A percentile compares a stretch with the other conserved stretches of the same genome.
Evolutionary conservation across 768 basidiomycete species (phyloP).

Genomic region (Psilocybe cyanescens): DNA sequence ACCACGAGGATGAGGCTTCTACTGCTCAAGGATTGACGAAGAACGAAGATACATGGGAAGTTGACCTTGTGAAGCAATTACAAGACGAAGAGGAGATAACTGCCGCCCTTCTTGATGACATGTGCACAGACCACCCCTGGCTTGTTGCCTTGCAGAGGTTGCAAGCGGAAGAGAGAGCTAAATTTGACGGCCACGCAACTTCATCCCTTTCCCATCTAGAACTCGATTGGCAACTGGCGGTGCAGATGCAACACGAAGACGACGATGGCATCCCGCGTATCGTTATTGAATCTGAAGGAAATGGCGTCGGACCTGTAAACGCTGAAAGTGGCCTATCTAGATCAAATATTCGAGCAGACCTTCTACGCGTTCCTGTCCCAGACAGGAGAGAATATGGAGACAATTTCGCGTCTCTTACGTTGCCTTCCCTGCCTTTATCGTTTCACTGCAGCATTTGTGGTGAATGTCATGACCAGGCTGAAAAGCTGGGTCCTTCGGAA

Average conservation of each 20-base stretch:
- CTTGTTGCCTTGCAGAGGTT: constrained; percentile 20
- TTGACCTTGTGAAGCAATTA: constrained; percentile 19
- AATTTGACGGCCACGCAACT: neutral
- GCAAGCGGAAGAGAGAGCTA: constrained; percentile 9
- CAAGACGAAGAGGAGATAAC: constrained; percentile 28
- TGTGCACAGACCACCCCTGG: constrained; percentile 17
- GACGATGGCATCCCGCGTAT: neutral
- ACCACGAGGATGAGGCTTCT: neutral
- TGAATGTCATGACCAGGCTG: constrained; percentile 48
- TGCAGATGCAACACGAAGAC: constrained; percentile 37
- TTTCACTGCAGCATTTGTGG: constrained; percentile 64
- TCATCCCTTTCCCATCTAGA: constrained; percentile 10
- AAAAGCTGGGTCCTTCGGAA: constrained; percentile 39
- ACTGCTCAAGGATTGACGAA: neutral
- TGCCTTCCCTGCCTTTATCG: constrained; percentile 19
- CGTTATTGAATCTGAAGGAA: neutral
- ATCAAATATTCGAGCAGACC: neutral
- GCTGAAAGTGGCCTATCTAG: neutral
- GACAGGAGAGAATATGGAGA: neutral
- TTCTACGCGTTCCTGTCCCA: neutral
- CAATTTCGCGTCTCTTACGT: constrained; percentile 25
- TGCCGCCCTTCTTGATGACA: constrained; percentile 12
- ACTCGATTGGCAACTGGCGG: constrained; percentile 30
- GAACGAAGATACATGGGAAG: constrained; percentile 17
- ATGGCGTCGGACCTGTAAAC: neutral